Evolutionary conservation across 2,329 filamentous ascomycete genomes (phyloP).

Genomic region (Calonectria hongkongensis): DNA sequence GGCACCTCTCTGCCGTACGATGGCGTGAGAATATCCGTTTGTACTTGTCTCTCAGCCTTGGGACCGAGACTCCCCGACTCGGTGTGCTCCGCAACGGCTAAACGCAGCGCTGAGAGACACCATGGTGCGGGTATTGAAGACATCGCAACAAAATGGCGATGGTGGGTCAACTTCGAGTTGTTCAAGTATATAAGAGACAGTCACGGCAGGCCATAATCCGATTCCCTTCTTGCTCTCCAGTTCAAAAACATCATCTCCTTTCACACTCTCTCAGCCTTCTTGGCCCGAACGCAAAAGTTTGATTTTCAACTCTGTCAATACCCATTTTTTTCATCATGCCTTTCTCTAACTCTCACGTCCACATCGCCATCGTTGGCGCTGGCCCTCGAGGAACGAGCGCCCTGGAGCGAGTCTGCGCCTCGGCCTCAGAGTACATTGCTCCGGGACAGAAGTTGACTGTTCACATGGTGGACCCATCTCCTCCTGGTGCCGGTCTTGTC

Average conservation of each 20-base stretch:
- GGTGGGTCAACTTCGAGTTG: background rate
- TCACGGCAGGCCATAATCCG: background rate
- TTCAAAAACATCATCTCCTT: constrained; percentile 21
- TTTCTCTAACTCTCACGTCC: constrained; percentile 25
- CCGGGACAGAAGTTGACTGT: constrained; percentile 16
- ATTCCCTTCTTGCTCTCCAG: background rate
- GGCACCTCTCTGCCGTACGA: constrained; percentile 12
- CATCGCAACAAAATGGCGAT: background rate
- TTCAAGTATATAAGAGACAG: background rate
- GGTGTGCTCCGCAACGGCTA: background rate
- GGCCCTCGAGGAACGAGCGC: constrained; percentile 19
- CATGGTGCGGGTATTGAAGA: background rate
- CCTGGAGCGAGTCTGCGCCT: constrained; percentile 19
- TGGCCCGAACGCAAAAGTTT: background rate
- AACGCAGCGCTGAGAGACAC: background rate
- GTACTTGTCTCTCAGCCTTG: background rate
- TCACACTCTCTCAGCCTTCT: background rate
- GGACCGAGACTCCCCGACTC: background rate
- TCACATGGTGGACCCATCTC: constrained; percentile 11
- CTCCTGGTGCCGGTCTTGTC: background rate
- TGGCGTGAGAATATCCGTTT: background rate
- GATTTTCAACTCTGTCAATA: constrained; percentile 15
- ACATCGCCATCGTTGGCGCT: constrained; percentile 18
- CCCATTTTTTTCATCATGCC: constrained; percentile 6
- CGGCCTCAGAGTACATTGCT: constrained; percentile 2